Base-by-base conservation (phyloP, 2,329 filamentous ascomycete genomes). In the Cladosporium sp. region DNA sequence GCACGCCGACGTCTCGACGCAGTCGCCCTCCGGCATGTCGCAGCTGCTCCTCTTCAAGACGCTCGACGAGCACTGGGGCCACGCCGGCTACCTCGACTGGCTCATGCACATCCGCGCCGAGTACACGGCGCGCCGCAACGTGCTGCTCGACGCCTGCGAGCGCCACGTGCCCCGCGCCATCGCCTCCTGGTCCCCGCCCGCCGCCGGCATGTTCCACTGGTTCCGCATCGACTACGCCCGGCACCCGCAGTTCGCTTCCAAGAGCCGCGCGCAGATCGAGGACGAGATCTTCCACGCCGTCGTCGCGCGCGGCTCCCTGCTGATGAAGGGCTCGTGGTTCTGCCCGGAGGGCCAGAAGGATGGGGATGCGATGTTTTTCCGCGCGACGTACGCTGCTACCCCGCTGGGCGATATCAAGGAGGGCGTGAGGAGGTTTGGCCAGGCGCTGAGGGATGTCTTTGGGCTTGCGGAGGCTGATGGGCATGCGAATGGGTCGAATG, bases 131-230 rank as follows among this genome's bases (percentile, higher is more conserved):
- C 82, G 92, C 55, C 77, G 93, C 52, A 80, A 97, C 65, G 79
- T 82, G 22, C 81, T 98, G 53, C 75, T 95, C 4, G 77, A 79
- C 7, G 89, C 91, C 0, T 96, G 90, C 66, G 88, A 93, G 69
- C 80, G 82, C 58, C 81, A 86, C 61, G 72, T 96, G 16, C 90
- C 91, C 0, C 72, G 68, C 19, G 84, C 87, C 18, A 76, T 96
- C 33, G 86, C 89, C 14, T 83, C 77, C 68, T 97, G 91, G 90
- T 80, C 75, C 22, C 80, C 87, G 0, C 91, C 92, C 0, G 80
- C 79, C 53, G 89, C 91, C 1, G 92, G 92, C 67, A 98, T 98
- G 93, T 98, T 98, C 80, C 78, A 88, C 66, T 93, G 89, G 89
- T 72, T 93, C 54, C 76, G 80, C 49, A 73, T 93, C 14, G 79